Base-by-base conservation (phyloP, 192 early-diverging fungal species). In the Podochytrium sp. region DNA sequence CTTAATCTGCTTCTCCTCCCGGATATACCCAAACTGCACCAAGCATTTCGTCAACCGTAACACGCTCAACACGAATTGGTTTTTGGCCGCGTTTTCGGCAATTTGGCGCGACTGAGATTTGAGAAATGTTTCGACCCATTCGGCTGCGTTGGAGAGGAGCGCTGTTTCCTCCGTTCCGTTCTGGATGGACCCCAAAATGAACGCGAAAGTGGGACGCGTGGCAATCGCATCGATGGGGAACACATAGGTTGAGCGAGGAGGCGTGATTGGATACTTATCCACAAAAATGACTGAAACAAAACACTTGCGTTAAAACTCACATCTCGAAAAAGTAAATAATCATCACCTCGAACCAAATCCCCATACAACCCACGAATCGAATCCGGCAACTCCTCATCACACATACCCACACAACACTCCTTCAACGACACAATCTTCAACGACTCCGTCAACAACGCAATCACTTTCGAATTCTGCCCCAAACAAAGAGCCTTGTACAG, bases 401-500 rank as follows among this genome's bases (percentile, higher is more conserved):
- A 34, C 10, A 80, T 6, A 12, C 75, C 79, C 7, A 74, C 23
- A 14, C 39, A 33, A 39, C 79, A 80, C 43, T 64, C 40, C 18
- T 80, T 40, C 53, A 74, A 27, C 2, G 75, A 59, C 14, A 80
- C 1, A 30, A 78, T 40, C 3, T 50, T 53, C 58, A 47, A 71
- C 39, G 34, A 47, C 16, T 27, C 35, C 39, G 67, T 53, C 53
- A 80, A 34, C 68, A 74, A 42, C 0, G 32, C 38, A 16, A 72
- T 66, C 20, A 73, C 65, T 38, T 35, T 35, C 20, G 52, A 33
- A 47, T 80, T 80, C 39, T 74, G 65, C 1, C 76, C 76, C 23
- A 64, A 30, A 33, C 71, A 80, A 32, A 80, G 63, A 18, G 79
- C 79, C 35, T 69, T 41, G 58, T 74, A 77, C 20, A 80, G 64